phyloP scores from a whole-genome alignment of 148 eudicot genomes.

The Polygonum aviculare region DNA sequence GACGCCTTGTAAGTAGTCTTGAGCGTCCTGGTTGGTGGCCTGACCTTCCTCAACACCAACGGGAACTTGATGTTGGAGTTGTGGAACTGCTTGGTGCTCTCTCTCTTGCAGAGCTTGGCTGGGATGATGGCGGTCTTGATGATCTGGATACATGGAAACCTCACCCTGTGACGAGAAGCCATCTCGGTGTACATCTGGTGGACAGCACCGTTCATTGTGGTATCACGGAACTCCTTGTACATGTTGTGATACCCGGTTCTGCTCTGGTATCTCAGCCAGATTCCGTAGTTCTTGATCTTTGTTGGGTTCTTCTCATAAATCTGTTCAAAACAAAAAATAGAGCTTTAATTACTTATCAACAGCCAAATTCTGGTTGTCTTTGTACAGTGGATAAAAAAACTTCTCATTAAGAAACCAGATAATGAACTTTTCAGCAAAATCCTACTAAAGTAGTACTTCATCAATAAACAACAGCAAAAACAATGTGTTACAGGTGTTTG shows the following conservation, averaged over 20 bases:
- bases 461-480: background rate
- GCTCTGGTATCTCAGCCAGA: conserved; percentile 76
- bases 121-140: conserved; percentile 75
- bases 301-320: conserved; percentile 83
- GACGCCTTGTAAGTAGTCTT: conserved; percentile 89
- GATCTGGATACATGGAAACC: conserved; percentile 73
- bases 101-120: conserved; percentile 79
- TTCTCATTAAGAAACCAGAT: no score
- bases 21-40: conserved; percentile 74
- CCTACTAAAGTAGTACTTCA: background rate
- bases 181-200: conserved; percentile 87
- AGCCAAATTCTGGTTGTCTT: no score
- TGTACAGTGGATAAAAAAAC: no score
- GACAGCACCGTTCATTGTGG: conserved; percentile 68
- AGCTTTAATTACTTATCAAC: no score
- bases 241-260: conserved; percentile 85
- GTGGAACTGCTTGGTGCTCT: conserved; percentile 74
- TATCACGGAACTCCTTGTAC: conserved; percentile 87
- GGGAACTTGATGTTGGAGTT: conserved; percentile 70
- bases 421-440: background rate
- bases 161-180: conserved; percentile 87
- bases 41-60: conserved; percentile 61
- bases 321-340: conserved; percentile 13
- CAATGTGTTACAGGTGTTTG: background rate
- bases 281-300: conserved; percentile 75